phyloP scores from a whole-genome alignment of 306 rosid genomes.

The Vigna angularis region DNA sequence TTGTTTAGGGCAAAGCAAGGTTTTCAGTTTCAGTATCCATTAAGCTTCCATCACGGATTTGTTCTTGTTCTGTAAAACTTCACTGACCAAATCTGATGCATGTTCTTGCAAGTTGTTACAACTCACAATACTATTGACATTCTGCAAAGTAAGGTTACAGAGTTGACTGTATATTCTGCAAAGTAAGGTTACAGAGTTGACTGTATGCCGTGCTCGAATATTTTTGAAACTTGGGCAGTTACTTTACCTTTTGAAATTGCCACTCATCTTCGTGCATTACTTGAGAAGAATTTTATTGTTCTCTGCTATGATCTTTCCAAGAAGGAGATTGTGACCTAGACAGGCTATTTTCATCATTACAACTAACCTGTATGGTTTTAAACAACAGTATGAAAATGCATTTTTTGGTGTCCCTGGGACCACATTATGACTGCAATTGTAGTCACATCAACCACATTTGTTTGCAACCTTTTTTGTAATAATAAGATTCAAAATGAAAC shows the following conservation, averaged over 20 bases:
- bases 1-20: neutral
- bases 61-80: neutral
- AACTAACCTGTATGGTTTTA: neutral
- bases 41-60: neutral
- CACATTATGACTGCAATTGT: neutral
- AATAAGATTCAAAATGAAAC: neutral
- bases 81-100: neutral
- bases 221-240: neutral
- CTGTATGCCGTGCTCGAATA: neutral
- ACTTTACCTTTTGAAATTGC: neutral
- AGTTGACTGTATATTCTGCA: constrained; percentile 1
- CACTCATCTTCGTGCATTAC: neutral
- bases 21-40: neutral
- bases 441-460: neutral
- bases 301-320: neutral
- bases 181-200: neutral
- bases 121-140: neutral
- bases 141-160: neutral
- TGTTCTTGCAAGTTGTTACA: neutral
- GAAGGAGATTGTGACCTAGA: constrained; percentile 1
- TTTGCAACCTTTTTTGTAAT: neutral
- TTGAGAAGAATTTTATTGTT: neutral
- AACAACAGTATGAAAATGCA: neutral
- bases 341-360: neutral
- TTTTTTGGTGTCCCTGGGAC: neutral